A percentile compares a stretch with the other conserved stretches of the same genome.
Conservation (phyloP, 331 rosid genomes). For the Arachis monticola region DNA sequence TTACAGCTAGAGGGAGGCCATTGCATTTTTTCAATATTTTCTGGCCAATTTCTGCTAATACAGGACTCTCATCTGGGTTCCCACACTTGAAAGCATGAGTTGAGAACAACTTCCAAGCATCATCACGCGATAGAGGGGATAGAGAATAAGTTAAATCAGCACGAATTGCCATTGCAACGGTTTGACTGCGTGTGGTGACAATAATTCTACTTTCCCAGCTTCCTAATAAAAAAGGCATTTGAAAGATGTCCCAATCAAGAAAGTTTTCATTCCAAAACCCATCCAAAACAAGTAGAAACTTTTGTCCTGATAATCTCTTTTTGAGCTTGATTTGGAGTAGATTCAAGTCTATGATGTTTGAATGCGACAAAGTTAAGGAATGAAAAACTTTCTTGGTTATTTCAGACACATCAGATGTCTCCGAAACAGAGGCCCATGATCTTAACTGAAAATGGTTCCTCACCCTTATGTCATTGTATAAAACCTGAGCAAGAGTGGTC, state of each 20-base stretch:
- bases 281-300: neutral
- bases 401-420: conserved; percentile 18
- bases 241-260: neutral
- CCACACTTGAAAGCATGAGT: no score
- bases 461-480: conserved; percentile 35
- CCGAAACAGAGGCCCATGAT: conserved; percentile 40
- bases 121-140: neutral
- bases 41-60: neutral
- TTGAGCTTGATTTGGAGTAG: conserved; percentile 30
- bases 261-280: neutral
- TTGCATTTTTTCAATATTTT: neutral
- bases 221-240: neutral
- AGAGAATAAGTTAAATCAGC: neutral
- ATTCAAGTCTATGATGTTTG: neutral
- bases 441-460: neutral
- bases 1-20: neutral
- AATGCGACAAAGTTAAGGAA: neutral
- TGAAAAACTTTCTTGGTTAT: conserved; percentile 39
- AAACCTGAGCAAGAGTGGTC: conserved; percentile 47
- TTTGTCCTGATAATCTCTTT: neutral
- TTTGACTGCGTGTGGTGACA: neutral
- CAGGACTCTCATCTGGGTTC: neutral
- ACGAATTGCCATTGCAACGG: neutral
- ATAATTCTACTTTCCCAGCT: neutral
- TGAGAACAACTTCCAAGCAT: neutral